Evolutionary conservation across 169 alveolate species (phyloP).

Genomic region (Plasmodium relictum): DNA sequence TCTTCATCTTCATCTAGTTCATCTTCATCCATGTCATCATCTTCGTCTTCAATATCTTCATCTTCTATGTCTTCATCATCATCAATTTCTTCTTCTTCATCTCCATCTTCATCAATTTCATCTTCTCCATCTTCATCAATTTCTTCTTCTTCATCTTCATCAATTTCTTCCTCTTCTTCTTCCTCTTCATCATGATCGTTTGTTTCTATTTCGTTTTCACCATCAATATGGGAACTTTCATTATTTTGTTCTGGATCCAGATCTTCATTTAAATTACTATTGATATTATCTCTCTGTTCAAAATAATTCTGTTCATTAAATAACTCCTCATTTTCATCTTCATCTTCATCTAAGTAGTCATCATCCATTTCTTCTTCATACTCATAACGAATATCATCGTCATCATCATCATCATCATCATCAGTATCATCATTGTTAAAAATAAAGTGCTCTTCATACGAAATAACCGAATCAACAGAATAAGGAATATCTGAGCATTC

Average conservation of each 20-base stretch:
- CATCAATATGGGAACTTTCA: background rate
- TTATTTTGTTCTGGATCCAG: conserved; percentile 22
- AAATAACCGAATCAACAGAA: conserved; percentile 50
- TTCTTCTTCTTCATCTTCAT: conserved; percentile 16
- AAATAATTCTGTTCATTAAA: conserved; percentile 10
- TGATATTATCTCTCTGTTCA: conserved; percentile 4
- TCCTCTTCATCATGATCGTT: conserved; percentile 14
- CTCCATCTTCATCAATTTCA: conserved; percentile 48
- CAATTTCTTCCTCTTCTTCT: conserved; percentile 5
- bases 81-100: conserved; percentile 76
- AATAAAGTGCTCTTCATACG: conserved; percentile 58
- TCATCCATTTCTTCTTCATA: conserved; percentile 77
- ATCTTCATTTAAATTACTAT: background rate
- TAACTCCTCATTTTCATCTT: conserved; percentile 16
- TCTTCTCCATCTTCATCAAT: conserved; percentile 8
- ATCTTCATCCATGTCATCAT: conserved; percentile 62
- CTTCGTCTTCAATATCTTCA: conserved; percentile 78
- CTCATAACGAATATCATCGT: conserved; percentile 59
- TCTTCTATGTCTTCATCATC: conserved; percentile 79
- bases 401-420: conserved; percentile 39
- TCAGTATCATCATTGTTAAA: conserved; percentile 44
- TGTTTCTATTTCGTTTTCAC: background rate
- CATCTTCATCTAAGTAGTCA: conserved; percentile 59
- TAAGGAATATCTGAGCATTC: conserved; percentile 56
- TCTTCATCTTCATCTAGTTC: conserved; percentile 41